These are phyloP conservation scores for Talaromyces islandicus DNA, from an alignment of 2,329 filamentous ascomycete genomes.

Conservation along the genomic window DNA sequence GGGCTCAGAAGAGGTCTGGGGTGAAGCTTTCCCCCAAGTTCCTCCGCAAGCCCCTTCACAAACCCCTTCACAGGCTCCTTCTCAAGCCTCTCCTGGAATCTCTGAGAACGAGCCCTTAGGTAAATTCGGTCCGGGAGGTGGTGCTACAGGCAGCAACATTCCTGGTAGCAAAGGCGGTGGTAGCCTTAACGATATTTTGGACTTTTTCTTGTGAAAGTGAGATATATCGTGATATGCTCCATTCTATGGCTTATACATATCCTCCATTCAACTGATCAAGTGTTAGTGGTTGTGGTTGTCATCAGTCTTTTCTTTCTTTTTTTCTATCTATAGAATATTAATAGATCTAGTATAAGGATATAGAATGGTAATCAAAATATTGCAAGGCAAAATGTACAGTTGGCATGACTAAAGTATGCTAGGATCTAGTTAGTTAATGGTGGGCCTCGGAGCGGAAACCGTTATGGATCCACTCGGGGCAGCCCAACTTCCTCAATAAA, in stretches of 20 bases:
- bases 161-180: conserved; percentile 13
- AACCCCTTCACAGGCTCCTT: background rate
- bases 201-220: background rate
- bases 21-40: background rate
- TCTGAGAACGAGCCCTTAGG: conserved; percentile 15
- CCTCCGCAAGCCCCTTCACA: background rate
- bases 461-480: background rate
- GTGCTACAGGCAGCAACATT: conserved; percentile 16
- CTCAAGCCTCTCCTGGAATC: background rate
- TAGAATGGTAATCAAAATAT: background rate
- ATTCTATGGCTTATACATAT: too few species aligned
- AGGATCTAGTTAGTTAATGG: too few species aligned
- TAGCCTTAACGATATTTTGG: conserved; percentile 16
- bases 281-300: background rate
- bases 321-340: background rate
- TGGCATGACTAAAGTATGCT: too few species aligned
- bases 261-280: background rate
- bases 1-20: conserved; percentile 23
- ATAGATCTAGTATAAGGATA: background rate
- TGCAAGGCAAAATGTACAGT: background rate
- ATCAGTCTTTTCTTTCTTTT: background rate
- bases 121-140: conserved; percentile 12
- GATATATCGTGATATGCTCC: background rate
- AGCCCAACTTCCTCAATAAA: background rate
- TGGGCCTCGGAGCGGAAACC: background rate